phyloP scores from a whole-genome alignment of 2,329 filamentous ascomycete genomes.

The Ascocoryne sarcoides region DNA sequence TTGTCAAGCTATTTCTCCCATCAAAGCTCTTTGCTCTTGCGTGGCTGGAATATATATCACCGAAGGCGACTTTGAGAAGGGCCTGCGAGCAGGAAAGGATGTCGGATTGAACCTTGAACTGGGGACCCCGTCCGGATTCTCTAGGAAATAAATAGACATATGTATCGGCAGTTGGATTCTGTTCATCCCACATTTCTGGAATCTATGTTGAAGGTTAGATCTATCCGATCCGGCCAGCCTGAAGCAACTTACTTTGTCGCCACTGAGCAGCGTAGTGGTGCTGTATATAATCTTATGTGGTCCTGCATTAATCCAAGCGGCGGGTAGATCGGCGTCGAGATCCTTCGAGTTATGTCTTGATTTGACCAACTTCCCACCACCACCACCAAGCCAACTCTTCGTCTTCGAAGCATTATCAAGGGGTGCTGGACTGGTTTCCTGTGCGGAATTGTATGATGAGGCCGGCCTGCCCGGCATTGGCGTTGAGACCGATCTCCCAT shows the following conservation, averaged over 20 bases:
- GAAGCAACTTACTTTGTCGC: constrained; percentile 41
- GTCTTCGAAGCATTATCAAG: constrained; percentile 6
- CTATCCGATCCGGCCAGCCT: not conserved
- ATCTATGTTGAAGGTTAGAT: constrained; percentile 36
- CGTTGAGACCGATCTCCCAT: constrained; percentile 9
- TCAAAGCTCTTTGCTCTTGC: constrained; percentile 35
- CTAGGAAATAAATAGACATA: constrained; percentile 49
- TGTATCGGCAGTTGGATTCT: constrained; percentile 37
- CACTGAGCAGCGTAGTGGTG: constrained; percentile 40
- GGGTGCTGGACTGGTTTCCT: constrained; percentile 4
- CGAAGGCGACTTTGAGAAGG: constrained; percentile 10
- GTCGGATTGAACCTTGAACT: constrained; percentile 50
- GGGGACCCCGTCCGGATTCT: constrained; percentile 42
- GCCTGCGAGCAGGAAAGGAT: constrained; percentile 41
- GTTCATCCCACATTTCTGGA: constrained; percentile 57
- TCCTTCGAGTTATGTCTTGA: constrained; percentile 14
- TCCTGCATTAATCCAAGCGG: constrained; percentile 47
- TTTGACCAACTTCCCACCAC: too few relatives aligned
- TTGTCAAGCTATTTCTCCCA: constrained; percentile 34
- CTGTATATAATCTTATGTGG: constrained; percentile 48
- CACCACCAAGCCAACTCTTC: constrained; percentile 15
- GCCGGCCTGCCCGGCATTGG: constrained; percentile 5
- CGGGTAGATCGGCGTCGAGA: not conserved
- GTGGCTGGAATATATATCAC: constrained; percentile 14
- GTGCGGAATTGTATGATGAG: constrained; percentile 7